Percentiles rank a stretch among this genome's conserved stretches.
These are phyloP conservation scores for Paxillus involutus DNA, from an alignment of 768 basidiomycete genomes.

Conservation along the genomic window DNA sequence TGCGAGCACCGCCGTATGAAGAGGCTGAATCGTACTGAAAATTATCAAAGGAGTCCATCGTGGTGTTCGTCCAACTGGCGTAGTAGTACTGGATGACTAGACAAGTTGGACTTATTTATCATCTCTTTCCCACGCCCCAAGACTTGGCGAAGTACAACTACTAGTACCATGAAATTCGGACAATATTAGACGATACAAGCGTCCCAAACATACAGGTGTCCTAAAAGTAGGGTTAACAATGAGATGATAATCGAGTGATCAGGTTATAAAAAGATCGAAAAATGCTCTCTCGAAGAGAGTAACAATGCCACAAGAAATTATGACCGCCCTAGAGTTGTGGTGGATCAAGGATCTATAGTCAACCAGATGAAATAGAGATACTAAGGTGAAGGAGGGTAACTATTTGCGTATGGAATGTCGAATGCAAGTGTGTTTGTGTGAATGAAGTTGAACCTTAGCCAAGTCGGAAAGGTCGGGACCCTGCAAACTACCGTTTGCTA, in stretches of 20 bases:
- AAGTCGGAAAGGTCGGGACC: not conserved
- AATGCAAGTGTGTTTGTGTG: not conserved
- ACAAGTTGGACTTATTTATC: conserved; percentile 8
- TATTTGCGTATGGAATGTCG: not conserved
- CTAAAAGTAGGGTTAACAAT: conserved; percentile 1
- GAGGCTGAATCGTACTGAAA: conserved; percentile 85
- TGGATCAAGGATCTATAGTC: not conserved
- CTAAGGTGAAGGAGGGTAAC: not conserved
- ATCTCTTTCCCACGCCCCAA: conserved; percentile 26
- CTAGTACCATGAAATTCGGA: not conserved
- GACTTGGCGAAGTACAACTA: no score
- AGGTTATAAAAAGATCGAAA: not conserved
- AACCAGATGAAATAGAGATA: not conserved
- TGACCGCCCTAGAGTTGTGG: not conserved
- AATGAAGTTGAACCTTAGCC: not conserved
- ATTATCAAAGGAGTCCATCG: conserved; percentile 83
- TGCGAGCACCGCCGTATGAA: conserved; percentile 67
- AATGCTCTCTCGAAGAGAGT: not conserved
- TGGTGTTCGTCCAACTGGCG: conserved; percentile 17
- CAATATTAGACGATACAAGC: conserved; percentile 1
- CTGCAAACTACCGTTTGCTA: conserved; percentile 43
- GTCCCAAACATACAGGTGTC: conserved; percentile 8
- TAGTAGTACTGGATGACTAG: not conserved
- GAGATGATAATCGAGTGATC: not conserved
- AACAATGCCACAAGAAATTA: conserved; percentile 11